Evolutionary conservation across 2,329 filamentous ascomycete genomes (phyloP).

Genomic region (Colletotrichum viniferum): DNA sequence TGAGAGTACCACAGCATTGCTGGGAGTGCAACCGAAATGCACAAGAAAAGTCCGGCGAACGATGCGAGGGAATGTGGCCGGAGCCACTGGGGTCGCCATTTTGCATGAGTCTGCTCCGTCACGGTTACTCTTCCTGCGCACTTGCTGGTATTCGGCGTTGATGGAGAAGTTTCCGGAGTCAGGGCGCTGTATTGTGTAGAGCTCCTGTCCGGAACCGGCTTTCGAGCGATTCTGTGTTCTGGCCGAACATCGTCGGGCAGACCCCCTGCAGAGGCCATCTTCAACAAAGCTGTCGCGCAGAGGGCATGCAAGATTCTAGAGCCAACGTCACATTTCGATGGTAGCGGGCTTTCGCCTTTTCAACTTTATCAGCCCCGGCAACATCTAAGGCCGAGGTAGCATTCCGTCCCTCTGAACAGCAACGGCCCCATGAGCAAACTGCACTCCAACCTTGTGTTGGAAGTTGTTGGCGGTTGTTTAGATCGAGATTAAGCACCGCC

Average conservation of each 20-base stretch:
- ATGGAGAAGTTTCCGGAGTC: neutral
- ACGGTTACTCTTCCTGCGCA: neutral
- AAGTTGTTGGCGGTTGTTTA: neutral
- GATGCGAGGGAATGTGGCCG: neutral
- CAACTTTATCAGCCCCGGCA: neutral
- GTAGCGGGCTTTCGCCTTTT: neutral
- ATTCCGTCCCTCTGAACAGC: neutral
- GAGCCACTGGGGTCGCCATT: neutral
- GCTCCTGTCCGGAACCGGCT: neutral
- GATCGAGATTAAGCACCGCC: neutral
- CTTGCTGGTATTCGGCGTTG: neutral
- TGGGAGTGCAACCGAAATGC: neutral
- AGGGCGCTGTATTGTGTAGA: neutral
- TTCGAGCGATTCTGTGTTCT: neutral
- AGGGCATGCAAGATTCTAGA: neutral
- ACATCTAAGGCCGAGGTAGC: neutral
- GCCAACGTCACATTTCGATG: neutral
- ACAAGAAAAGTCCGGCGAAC: neutral
- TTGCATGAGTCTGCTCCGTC: neutral
- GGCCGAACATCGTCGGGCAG: neutral
- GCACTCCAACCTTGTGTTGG: neutral
- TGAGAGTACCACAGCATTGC: neutral
- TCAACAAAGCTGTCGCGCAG: neutral
- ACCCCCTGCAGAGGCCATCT: neutral
- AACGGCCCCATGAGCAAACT: neutral